A percentile compares a stretch with the other conserved stretches of the same genome.
These are phyloP conservation scores for Bertia moriformis DNA, from an alignment of 2,329 filamentous ascomycete species.

Conservation along the genomic window DNA sequence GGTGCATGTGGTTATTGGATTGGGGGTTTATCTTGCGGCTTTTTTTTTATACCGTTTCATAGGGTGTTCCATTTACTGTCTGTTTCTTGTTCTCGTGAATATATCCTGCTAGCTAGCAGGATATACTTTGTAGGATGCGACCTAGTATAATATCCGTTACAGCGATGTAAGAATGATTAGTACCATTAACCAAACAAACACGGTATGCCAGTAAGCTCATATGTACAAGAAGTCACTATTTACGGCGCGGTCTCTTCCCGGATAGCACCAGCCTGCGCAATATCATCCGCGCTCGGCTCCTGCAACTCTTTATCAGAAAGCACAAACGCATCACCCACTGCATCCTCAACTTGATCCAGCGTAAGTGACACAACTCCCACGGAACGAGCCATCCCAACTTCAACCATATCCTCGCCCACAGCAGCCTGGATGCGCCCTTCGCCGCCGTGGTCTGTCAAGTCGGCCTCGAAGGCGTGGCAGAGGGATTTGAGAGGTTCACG, in stretches of 20 bases:
- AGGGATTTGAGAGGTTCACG: conserved; percentile 14
- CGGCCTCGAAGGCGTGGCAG: conserved; percentile 14
- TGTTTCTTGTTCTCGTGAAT: no score
- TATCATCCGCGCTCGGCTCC: conserved; percentile 13
- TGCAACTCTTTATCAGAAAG: conserved; percentile 11
- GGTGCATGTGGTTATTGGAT: no score
- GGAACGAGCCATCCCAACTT: conserved; percentile 16
- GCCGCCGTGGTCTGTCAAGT: conserved; percentile 16
- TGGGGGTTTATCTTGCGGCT: no score
- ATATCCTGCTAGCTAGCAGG: no score
- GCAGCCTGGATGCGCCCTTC: conserved; percentile 16
- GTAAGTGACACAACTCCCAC: conserved; percentile 15
- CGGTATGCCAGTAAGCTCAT: no score
- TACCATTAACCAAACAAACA: no score
- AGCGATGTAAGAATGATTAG: no score
- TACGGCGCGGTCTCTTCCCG: conserved; percentile 10
- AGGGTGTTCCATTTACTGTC: no score
- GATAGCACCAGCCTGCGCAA: conserved; percentile 11
- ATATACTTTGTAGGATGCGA: no score
- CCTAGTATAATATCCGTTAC: no score
- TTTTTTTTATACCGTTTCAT: no score
- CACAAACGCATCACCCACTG: conserved; percentile 12
- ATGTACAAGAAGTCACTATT: neutral
- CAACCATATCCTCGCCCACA: conserved; percentile 16
- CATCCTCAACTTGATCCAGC: conserved; percentile 18